Percentiles rank a stretch among this genome's conserved stretches.
phyloP scores from a whole-genome alignment of 805 yeast species.

The Saturnispora kantuleensis region DNA sequence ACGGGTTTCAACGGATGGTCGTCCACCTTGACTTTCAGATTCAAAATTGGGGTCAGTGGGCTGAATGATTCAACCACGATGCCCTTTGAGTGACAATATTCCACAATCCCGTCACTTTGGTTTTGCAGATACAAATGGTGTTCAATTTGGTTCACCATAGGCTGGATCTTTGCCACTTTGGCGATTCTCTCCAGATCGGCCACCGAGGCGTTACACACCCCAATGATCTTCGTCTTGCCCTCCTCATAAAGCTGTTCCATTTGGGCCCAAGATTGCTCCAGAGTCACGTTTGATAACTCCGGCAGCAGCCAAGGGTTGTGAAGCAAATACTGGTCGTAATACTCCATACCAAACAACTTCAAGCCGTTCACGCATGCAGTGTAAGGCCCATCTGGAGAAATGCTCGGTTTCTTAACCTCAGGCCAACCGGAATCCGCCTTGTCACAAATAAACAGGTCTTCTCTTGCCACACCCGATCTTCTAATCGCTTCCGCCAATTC shows the following conservation, averaged over 20 bases:
- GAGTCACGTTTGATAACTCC: constrained; percentile 33
- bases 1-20: constrained; percentile 32
- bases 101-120: constrained; percentile 47
- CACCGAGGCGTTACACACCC: constrained; percentile 53
- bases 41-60: constrained; percentile 56
- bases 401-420: constrained; percentile 9
- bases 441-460: constrained; percentile 47
- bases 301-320: constrained; percentile 45
- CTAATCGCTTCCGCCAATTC: constrained; percentile 50
- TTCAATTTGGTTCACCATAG: constrained; percentile 62
- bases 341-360: constrained; percentile 38
- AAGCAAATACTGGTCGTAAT: constrained; percentile 52
- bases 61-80: constrained; percentile 56
- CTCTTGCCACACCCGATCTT: constrained; percentile 34
- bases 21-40: constrained; percentile 27
- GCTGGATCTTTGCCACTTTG: constrained; percentile 35
- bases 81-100: constrained; percentile 38
- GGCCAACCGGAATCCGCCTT: constrained; percentile 40
- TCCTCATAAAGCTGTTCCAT: constrained; percentile 33
- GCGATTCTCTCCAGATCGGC: constrained; percentile 35
- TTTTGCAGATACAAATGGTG: constrained; percentile 56
- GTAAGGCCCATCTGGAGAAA: constrained; percentile 32
- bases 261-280: constrained; percentile 43
- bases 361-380: constrained; percentile 39
- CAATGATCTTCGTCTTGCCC: constrained; percentile 40